phyloP scores from a whole-genome alignment of 768 basidiomycete species.

The Vishniacozyma victoriae region DNA sequence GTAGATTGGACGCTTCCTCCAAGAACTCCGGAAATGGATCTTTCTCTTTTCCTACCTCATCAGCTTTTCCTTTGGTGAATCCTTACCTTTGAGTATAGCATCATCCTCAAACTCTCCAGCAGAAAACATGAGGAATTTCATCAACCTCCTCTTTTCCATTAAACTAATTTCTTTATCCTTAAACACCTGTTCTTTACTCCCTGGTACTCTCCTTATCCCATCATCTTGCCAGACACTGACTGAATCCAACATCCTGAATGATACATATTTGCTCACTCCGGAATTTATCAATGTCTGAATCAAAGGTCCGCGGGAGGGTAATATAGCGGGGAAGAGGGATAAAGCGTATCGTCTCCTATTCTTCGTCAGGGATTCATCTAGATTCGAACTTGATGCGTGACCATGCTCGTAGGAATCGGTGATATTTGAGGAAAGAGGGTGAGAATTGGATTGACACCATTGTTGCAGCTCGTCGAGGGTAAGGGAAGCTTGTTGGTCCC shows the following conservation, averaged over 20 bases:
- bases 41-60: slow-evolving; percentile 51
- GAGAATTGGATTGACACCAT: slow-evolving; percentile 57
- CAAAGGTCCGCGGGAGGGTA: slow-evolving; percentile 70
- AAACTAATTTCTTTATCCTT: slow-evolving; percentile 70
- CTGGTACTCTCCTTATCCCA: slow-evolving; percentile 62
- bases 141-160: slow-evolving; percentile 79
- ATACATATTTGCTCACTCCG: slow-evolving; percentile 84
- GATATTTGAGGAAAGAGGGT: slow-evolving; percentile 7
- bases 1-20: slow-evolving; percentile 59
- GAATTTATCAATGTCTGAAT: slow-evolving; percentile 73
- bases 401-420: slow-evolving; percentile 5
- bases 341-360: slow-evolving; percentile 66
- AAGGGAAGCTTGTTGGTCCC: slow-evolving; percentile 71
- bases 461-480: slow-evolving; percentile 69
- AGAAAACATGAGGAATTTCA: slow-evolving; percentile 84
- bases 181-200: slow-evolving; percentile 89
- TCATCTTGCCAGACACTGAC: slow-evolving; percentile 50
- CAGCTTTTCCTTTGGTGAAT: neutral
- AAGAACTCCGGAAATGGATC: slow-evolving; percentile 62
- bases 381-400: slow-evolving; percentile 10
- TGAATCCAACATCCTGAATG: slow-evolving; percentile 67
- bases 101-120: slow-evolving; percentile 63
- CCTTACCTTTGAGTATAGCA: slow-evolving; percentile 27
- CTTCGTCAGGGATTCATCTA: slow-evolving; percentile 47
- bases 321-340: slow-evolving; percentile 74